Percentiles rank a stretch among this genome's conserved stretches.
Evolutionary conservation across 2,329 filamentous ascomycete species (phyloP).

Genomic region (Didymella glomerata): DNA sequence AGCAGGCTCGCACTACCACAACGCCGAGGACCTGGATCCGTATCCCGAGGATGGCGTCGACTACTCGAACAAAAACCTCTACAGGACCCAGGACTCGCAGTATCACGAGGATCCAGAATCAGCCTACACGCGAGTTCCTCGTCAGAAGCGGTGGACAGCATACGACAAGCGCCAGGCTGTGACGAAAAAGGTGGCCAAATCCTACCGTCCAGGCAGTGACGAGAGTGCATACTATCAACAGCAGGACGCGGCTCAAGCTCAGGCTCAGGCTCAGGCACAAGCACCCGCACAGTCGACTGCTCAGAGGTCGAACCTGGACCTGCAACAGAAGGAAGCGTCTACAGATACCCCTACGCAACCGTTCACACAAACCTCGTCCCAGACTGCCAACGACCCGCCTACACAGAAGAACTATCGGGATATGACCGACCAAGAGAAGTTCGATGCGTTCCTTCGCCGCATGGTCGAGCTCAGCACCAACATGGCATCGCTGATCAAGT

Average conservation of each 20-base stretch:
- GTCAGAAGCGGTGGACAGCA: constrained; percentile 18
- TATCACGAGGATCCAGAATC: constrained; percentile 4
- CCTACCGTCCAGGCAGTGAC: not conserved
- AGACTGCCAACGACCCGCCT: not conserved
- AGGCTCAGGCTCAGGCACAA: not conserved
- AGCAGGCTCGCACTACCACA: constrained; percentile 8
- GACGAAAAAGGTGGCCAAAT: not conserved
- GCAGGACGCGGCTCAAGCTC: not conserved
- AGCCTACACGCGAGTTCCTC: constrained; percentile 11
- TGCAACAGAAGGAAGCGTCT: not conserved
- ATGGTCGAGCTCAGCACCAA: constrained; percentile 18
- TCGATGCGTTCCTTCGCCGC: constrained; percentile 15
- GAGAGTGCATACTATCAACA: constrained; percentile 12
- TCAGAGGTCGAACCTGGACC: not conserved
- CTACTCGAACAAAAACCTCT: constrained; percentile 9
- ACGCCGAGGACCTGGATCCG: constrained; percentile 7
- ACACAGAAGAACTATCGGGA: constrained; percentile 6
- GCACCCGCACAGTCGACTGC: not conserved
- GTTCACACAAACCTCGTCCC: not conserved
- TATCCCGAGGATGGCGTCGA: constrained; percentile 13
- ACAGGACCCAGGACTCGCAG: constrained; percentile 10
- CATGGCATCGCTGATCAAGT: constrained; percentile 19
- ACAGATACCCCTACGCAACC: not conserved
- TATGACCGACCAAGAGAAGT: constrained; percentile 9
- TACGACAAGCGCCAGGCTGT: constrained; percentile 15